These are phyloP conservation scores for Syncephalastrum sp. DNA, from an alignment of 371 early-diverging fungal species.

Conservation along the genomic window DNA sequence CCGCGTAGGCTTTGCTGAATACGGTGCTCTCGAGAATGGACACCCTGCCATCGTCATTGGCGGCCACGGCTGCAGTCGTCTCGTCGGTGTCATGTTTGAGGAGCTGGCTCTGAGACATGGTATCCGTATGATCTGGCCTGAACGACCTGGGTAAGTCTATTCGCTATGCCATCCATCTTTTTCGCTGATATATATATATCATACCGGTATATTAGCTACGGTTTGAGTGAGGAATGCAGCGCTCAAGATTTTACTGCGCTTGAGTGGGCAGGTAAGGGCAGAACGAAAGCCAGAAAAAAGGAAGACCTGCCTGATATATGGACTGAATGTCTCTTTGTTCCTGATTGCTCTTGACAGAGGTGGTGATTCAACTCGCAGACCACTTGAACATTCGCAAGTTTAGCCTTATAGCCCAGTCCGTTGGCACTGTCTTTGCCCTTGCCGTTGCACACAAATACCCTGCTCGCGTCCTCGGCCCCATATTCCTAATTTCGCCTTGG, in stretches of 20 bases:
- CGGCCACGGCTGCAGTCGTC: slow-evolving; percentile 48
- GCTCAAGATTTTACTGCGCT: slow-evolving; percentile 39
- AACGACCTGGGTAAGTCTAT: slow-evolving; percentile 44
- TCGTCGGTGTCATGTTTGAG: slow-evolving; percentile 55
- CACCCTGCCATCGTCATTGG: slow-evolving; percentile 50
- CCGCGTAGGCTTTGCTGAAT: slow-evolving; percentile 48
- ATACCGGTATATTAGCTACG: slow-evolving; percentile 27
- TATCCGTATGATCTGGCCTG: slow-evolving; percentile 48
- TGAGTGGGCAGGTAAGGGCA: slow-evolving; percentile 43
- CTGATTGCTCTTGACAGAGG: slow-evolving; percentile 19
- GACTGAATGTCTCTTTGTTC: too few species aligned
- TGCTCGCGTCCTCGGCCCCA: slow-evolving; percentile 35
- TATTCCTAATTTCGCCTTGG: slow-evolving; percentile 51
- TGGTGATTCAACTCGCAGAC: slow-evolving; percentile 41
- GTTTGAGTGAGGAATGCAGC: slow-evolving; percentile 41
- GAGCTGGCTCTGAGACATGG: slow-evolving; percentile 35
- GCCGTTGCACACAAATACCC: slow-evolving; percentile 39
- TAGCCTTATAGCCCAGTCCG: slow-evolving; percentile 49
- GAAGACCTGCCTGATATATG: too few species aligned
- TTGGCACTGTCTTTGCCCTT: slow-evolving; percentile 48
- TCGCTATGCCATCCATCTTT: neutral
- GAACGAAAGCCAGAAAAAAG: too few species aligned
- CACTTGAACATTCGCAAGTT: slow-evolving; percentile 31
- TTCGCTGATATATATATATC: neutral
- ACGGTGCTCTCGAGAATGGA: slow-evolving; percentile 31